Evolutionary conservation across 169 alveolate species (phyloP).

Genomic region (Eimeria maxima): DNA sequence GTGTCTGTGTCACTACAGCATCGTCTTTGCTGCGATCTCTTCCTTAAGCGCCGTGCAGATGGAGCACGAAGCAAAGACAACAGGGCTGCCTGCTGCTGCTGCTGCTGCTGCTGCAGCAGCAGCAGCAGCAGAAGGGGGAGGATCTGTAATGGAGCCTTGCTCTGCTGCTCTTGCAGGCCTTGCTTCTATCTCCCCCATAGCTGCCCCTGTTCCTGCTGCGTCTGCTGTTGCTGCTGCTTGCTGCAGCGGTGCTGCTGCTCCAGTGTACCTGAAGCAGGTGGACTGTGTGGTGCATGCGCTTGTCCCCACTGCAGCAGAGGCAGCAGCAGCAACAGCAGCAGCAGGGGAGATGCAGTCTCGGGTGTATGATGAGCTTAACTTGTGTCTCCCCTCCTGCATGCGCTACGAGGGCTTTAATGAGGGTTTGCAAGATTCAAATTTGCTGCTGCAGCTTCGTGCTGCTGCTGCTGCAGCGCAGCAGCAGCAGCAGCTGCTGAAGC

Average conservation of each 20-base stretch:
- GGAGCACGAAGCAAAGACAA: slow-evolving; percentile 64
- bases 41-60: slow-evolving; percentile 57
- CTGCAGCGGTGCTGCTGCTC: slow-evolving; percentile 59
- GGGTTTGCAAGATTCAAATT: not conserved
- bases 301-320: not conserved
- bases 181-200: not conserved
- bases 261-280: slow-evolving; percentile 22
- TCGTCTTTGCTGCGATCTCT: slow-evolving; percentile 30
- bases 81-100: not conserved
- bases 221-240: slow-evolving; percentile 60
- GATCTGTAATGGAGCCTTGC: not conserved
- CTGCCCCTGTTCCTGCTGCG: slow-evolving; percentile 41
- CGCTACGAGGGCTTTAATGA: no score
- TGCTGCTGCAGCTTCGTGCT: not conserved
- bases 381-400: not conserved
- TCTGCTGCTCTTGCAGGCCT: slow-evolving; percentile 19
- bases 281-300: slow-evolving; percentile 5
- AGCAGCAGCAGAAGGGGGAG: slow-evolving; percentile 27
- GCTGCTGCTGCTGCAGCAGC: slow-evolving; percentile 65
- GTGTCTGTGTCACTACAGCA: not conserved
- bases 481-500: slow-evolving; percentile 29
- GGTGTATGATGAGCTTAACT: not conserved
- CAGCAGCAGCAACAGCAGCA: slow-evolving; percentile 22
- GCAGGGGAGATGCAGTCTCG: not conserved
- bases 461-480: slow-evolving; percentile 55